Conservation (phyloP, 805 yeast genomes). For the Hanseniaspora clermontiae region DNA sequence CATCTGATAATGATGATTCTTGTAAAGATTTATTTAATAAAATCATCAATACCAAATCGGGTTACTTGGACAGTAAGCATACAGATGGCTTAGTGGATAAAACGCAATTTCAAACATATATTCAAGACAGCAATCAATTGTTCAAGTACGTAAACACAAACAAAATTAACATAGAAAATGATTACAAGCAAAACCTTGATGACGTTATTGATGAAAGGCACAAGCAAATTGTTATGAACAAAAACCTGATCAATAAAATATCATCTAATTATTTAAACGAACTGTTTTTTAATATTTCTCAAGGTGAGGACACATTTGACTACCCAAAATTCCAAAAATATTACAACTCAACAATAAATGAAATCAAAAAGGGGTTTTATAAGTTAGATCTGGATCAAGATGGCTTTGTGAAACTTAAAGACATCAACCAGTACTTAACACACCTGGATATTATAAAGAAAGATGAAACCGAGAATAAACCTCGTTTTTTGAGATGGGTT, state of each 20-base stretch:
- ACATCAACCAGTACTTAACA: slow-evolving; percentile 53
- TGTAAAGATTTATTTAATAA: slow-evolving; percentile 2
- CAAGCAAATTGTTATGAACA: slow-evolving; percentile 5
- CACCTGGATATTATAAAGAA: slow-evolving; percentile 31
- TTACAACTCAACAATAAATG: slow-evolving; percentile 53
- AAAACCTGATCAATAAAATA: slow-evolving; percentile 6
- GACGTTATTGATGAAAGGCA: not conserved
- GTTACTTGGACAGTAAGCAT: not conserved
- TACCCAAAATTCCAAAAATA: slow-evolving; percentile 58
- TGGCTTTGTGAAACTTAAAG: slow-evolving; percentile 53
- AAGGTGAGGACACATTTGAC: slow-evolving; percentile 42
- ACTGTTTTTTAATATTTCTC: slow-evolving; percentile 47
- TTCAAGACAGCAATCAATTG: slow-evolving; percentile 7
- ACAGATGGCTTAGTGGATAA: not conserved
- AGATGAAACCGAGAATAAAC: not conserved
- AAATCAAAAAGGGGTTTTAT: slow-evolving; percentile 55
- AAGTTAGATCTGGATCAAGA: slow-evolving; percentile 60
- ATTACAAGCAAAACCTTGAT: not conserved
- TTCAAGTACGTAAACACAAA: slow-evolving; percentile 4
- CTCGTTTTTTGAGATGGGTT: slow-evolving; percentile 21
- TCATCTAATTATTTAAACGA: slow-evolving; percentile 9
- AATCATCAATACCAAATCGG: not conserved
- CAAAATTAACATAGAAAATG: not conserved
- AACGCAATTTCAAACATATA: not conserved
- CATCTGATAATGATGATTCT: not conserved